phyloP scores from a whole-genome alignment of 495 filamentous ascomycete genomes.

The Aspergillus carlsbadensis region DNA sequence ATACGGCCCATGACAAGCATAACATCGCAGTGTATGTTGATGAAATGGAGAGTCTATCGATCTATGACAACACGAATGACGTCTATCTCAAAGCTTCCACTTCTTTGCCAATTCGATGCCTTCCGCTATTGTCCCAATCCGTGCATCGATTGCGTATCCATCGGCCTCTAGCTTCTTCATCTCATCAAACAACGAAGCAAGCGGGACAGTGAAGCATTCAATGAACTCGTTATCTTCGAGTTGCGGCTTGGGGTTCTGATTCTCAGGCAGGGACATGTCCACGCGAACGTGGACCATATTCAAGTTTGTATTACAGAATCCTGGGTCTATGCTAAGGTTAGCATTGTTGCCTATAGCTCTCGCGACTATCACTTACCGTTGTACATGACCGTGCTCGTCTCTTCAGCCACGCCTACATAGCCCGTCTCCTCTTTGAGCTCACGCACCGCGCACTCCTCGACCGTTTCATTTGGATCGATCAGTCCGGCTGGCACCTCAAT shows the following conservation, averaged over 20 bases:
- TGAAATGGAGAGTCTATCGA: background rate
- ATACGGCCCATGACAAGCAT: no score
- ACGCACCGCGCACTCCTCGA: slow-evolving; percentile 76
- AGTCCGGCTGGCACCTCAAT: slow-evolving; percentile 88
- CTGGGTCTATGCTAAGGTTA: slow-evolving; percentile 47
- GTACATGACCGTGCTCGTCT: slow-evolving; percentile 77
- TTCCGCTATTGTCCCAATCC: slow-evolving; percentile 80
- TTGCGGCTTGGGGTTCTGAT: slow-evolving; percentile 68
- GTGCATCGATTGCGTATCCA: slow-evolving; percentile 82
- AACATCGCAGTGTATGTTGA: no score
- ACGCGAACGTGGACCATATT: slow-evolving; percentile 79
- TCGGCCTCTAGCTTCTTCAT: slow-evolving; percentile 66
- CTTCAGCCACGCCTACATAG: slow-evolving; percentile 68
- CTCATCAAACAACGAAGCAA: slow-evolving; percentile 64
- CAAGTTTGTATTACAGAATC: slow-evolving; percentile 88
- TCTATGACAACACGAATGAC: background rate
- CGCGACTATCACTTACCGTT: slow-evolving; percentile 60
- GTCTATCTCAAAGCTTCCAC: slow-evolving; percentile 43
- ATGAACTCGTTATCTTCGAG: slow-evolving; percentile 91
- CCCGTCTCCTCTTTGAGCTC: slow-evolving; percentile 95
- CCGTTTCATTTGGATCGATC: slow-evolving; percentile 77
- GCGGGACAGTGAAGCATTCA: slow-evolving; percentile 72
- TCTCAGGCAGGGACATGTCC: slow-evolving; percentile 69
- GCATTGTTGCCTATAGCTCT: background rate
- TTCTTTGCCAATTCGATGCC: slow-evolving; percentile 77